A percentile compares a stretch with the other conserved stretches of the same genome.
These are phyloP conservation scores for Pichia cephalocereana DNA, from an alignment of 805 yeast species.

Conservation along the genomic window DNA sequence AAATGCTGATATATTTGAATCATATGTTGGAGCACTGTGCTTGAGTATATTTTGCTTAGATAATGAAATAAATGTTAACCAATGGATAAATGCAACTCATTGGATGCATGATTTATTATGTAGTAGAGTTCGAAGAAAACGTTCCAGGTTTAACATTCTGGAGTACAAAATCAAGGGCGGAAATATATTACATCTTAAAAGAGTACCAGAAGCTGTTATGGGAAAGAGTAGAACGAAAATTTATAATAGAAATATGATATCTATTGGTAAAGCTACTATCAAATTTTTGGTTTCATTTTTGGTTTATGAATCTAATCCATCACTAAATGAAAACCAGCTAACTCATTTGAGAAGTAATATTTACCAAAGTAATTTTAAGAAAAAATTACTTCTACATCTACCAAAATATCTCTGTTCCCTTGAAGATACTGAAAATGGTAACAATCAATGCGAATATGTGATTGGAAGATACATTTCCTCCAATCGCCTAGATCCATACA, in stretches of 20 bases:
- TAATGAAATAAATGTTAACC: too few species aligned
- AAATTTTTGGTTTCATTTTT: background rate
- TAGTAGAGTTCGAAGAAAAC: background rate
- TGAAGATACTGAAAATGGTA: background rate
- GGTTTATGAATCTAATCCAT: background rate
- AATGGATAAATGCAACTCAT: background rate
- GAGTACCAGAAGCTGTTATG: too few species aligned
- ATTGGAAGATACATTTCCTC: background rate
- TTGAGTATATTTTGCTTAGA: background rate
- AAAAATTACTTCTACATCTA: background rate
- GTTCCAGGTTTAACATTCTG: background rate
- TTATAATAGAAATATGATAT: background rate
- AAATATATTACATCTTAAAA: too few species aligned
- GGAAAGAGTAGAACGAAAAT: background rate
- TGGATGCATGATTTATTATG: background rate
- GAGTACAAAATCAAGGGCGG: background rate
- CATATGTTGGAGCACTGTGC: background rate
- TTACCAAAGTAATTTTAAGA: background rate
- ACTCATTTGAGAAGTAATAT: background rate
- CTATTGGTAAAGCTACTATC: background rate
- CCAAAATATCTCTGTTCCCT: background rate
- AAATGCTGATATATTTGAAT: constrained; percentile 2
- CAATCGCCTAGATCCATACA: background rate
- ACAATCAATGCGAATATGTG: background rate
- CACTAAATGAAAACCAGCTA: background rate